These are phyloP conservation scores for Hordeum vulgare DNA, from an alignment of 176 grass and related monocot species.

Conservation along the genomic window DNA sequence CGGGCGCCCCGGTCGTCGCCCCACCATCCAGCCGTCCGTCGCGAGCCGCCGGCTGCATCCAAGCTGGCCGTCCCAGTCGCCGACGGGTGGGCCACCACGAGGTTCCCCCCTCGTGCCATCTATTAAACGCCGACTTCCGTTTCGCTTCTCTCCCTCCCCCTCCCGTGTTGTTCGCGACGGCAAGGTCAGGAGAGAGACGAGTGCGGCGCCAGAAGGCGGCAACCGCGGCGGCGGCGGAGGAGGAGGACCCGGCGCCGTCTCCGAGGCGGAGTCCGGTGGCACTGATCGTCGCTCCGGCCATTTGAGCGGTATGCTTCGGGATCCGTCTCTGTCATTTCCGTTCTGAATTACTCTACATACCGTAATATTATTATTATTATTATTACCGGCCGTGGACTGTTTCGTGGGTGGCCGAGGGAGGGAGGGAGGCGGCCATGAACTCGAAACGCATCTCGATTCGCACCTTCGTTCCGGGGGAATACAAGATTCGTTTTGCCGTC, in stretches of 20 bases:
- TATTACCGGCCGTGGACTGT: not conserved
- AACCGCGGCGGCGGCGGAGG: not conserved
- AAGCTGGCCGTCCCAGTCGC: not conserved
- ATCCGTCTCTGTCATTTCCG: not conserved
- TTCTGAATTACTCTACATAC: not conserved
- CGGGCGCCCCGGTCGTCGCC: not conserved
- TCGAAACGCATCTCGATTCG: not conserved
- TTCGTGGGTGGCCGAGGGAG: not conserved
- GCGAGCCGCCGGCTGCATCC: not conserved
- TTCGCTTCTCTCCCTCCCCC: not conserved
- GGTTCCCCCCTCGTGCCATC: no score
- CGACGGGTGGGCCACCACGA: conserved; percentile 4
- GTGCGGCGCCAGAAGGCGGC: not conserved
- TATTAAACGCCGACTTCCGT: not conserved
- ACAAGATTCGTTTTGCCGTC: not conserved
- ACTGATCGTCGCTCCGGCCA: not conserved
- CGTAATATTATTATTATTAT: not conserved
- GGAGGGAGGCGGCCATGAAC: not conserved
- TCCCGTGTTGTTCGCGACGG: conserved; percentile 3
- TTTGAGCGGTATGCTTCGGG: conserved; percentile 16
- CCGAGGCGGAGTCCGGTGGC: not conserved
- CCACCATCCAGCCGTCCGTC: not conserved
- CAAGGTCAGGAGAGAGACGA: not conserved
- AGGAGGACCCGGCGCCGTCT: not conserved
- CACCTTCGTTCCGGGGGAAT: not conserved